Conservation (phyloP, 768 basidiomycete genomes). For the Russula earlei region DNA sequence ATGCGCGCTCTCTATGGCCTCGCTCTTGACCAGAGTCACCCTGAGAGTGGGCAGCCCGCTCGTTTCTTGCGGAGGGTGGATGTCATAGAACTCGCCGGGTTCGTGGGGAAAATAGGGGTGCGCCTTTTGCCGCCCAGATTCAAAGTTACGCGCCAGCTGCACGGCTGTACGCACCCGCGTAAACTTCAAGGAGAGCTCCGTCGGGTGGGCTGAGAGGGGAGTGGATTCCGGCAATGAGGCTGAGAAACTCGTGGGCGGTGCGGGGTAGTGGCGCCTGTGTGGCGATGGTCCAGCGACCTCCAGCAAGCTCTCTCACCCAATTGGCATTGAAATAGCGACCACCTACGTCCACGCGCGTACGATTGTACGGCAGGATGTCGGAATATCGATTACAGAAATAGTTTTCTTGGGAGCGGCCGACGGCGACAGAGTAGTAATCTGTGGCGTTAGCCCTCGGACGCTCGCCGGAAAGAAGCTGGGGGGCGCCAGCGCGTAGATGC, state of each 20-base stretch:
- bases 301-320: constrained; percentile 70
- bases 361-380: constrained; percentile 73
- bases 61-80: constrained; percentile 38
- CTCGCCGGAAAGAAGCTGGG: constrained; percentile 21
- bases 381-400: constrained; percentile 53
- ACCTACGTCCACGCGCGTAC: constrained; percentile 58
- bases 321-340: constrained; percentile 71
- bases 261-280: constrained; percentile 69
- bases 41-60: constrained; percentile 33
- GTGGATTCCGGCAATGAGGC: constrained; percentile 41
- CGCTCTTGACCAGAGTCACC: constrained; percentile 45
- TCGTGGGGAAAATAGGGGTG: constrained; percentile 63
- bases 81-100: constrained; percentile 40
- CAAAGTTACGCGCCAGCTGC: constrained; percentile 69
- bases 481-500: too few species aligned
- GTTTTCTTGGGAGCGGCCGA: constrained; percentile 40
- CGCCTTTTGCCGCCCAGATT: constrained; percentile 63
- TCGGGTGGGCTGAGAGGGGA: constrained; percentile 29
- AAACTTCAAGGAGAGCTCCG: constrained; percentile 18
- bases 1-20: constrained; percentile 43
- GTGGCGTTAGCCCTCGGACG: constrained; percentile 21
- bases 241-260: constrained; percentile 71
- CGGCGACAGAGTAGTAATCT: constrained; percentile 47
- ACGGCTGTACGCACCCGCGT: constrained; percentile 65
- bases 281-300: constrained; percentile 77